Base-by-base conservation (phyloP, 176 grass and related monocot species). In the Stipa capillata region DNA sequence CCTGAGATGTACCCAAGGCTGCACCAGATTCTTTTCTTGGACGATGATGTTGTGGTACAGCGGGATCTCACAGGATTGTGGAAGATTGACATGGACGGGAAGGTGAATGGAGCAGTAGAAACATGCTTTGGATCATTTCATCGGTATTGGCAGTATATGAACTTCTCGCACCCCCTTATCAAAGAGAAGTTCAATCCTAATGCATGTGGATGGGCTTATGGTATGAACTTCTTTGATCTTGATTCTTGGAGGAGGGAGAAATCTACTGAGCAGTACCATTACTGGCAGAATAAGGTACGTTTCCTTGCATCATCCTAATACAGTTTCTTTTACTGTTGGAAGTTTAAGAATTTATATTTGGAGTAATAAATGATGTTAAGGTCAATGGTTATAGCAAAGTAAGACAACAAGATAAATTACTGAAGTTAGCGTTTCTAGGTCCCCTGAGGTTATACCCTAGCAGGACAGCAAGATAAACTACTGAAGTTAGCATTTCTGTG, bases 51-150 rank as follows among this genome's bases (percentile, higher is more conserved):
- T 4, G 95, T 97, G 56, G 95, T 94, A 84, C 91, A 97, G 73
- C 63, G 83, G 48, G 95, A 97, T 82, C 89, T 97, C 52, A 97
- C 92, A 6, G 95, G 79, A 24, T 76, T 97, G 20, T 97, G 95
- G 95, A 94, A 90, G 73, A 94, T 97, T 65, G 95, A 97, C 77
- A 97, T 97, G 95, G 92, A 97, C 78, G 92, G 95, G 17, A 97
- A 97, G 37, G 95, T 97, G 73, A 97, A 97, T 87, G 95, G 95
- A 69, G 96, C 96, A 56, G 96, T 99, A 31, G 96, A 99, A 81
- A 99, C 96, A 12, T 99, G 96, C 78, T 99, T 95, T 87, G 92
- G 96, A 39, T 98, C 95, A 3, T 98, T 98, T 76, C 95, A 98
- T 80, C 86, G 96, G 32, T 99, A 99, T 85, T 64, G 80, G 28